Conservation (phyloP, 768 basidiomycete species). For the Cyathus striatus region DNA sequence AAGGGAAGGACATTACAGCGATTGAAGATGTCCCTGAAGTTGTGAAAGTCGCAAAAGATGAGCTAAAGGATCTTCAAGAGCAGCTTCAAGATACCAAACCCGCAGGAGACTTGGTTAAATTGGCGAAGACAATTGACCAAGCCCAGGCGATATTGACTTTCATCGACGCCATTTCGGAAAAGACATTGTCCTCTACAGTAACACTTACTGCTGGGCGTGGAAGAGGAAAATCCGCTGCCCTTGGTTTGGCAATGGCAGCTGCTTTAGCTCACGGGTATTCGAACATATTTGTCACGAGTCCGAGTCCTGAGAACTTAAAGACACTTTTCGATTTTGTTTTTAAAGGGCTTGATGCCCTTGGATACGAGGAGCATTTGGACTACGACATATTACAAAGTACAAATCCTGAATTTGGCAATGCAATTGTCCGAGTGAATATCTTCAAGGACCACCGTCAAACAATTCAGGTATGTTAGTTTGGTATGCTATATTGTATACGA, state of each 20-base stretch:
- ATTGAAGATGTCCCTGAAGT: slow-evolving; percentile 39
- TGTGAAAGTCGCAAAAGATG: slow-evolving; percentile 41
- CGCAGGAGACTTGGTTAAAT: slow-evolving; percentile 82
- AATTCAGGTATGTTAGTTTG: slow-evolving; percentile 64
- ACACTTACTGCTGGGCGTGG: slow-evolving; percentile 93
- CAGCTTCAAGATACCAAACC: slow-evolving; percentile 79
- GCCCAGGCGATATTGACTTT: slow-evolving; percentile 93
- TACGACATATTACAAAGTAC: slow-evolving; percentile 95
- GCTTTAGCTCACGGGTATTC: slow-evolving; percentile 92
- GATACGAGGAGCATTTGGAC: slow-evolving; percentile 96
- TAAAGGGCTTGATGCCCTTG: slow-evolving; percentile 91
- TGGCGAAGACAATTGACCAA: slow-evolving; percentile 91
- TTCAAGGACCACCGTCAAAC: slow-evolving; percentile 94
- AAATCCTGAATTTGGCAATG: slow-evolving; percentile 92
- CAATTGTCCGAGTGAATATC: slow-evolving; percentile 92
- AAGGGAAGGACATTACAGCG: slow-evolving; percentile 85
- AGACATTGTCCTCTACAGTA: slow-evolving; percentile 90
- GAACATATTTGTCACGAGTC: slow-evolving; percentile 97
- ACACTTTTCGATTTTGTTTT: slow-evolving; percentile 98
- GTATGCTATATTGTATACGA: neutral
- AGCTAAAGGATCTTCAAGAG: slow-evolving; percentile 75
- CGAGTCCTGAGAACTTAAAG: slow-evolving; percentile 95
- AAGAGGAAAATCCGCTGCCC: slow-evolving; percentile 92
- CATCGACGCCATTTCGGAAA: slow-evolving; percentile 89
- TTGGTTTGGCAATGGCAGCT: slow-evolving; percentile 92